Evolutionary conservation across 345 rosid genomes (phyloP).

Genomic region (Gossypium turneri): DNA sequence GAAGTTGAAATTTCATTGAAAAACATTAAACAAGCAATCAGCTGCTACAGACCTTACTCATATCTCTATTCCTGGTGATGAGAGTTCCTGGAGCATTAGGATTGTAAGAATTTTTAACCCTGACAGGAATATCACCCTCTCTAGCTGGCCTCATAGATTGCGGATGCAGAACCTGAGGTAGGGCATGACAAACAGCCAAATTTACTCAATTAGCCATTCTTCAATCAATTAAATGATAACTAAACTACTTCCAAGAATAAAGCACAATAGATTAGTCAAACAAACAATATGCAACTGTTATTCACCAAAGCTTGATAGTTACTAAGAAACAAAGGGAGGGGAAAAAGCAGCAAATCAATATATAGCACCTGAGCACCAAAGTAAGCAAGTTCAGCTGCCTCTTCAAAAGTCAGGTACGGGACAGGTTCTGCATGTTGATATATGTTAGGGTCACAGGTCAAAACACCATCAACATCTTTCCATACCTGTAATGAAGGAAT

Average conservation of each 20-base stretch:
- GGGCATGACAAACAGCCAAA: conserved; percentile 3
- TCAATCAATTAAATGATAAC: conserved; percentile 9
- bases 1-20: neutral
- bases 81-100: conserved; percentile 97
- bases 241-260: neutral
- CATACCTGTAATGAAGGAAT: conserved; percentile 60
- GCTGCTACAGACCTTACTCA: conserved; percentile 67
- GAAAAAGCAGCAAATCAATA: neutral
- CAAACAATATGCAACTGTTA: neutral
- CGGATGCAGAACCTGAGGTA: conserved; percentile 86
- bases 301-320: neutral
- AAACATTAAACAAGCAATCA: conserved; percentile 5
- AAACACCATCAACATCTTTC: conserved; percentile 99
- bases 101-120: conserved; percentile 97
- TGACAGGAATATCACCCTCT: conserved; percentile 93
- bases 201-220: conserved; percentile 1
- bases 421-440: conserved; percentile 71
- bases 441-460: conserved; percentile 96
- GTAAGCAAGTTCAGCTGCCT: conserved; percentile 99
- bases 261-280: neutral
- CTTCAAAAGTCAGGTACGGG: conserved; percentile 85
- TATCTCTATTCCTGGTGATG: conserved; percentile 78
- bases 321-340: neutral
- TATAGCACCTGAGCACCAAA: conserved; percentile 88
- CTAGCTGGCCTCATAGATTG: conserved; percentile 99